Evolutionary conservation across 176 grass and related monocot species (phyloP).

Genomic region (Oryza brachyantha): DNA sequence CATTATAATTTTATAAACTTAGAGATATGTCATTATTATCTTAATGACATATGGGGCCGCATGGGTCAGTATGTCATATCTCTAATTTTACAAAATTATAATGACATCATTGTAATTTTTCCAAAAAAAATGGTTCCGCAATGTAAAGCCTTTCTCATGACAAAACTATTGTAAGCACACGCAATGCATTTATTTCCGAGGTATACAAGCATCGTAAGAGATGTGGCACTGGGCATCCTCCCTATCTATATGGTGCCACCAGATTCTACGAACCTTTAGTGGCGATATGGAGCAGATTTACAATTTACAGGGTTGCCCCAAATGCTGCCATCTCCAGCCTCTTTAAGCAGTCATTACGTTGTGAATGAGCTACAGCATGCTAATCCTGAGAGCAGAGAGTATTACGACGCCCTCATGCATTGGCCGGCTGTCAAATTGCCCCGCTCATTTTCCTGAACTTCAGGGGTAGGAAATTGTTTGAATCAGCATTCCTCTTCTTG

Average conservation of each 20-base stretch:
- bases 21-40: too few species aligned
- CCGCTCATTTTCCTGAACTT: slow-evolving; percentile 46
- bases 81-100: too few species aligned
- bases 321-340: not conserved
- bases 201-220: not conserved
- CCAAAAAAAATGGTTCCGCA: too few species aligned
- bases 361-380: not conserved
- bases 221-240: not conserved
- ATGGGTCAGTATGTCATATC: too few species aligned
- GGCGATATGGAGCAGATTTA: not conserved
- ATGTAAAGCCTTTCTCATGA: not conserved
- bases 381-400: not conserved
- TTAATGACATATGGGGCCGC: too few species aligned
- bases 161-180: not conserved
- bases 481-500: slow-evolving; percentile 45
- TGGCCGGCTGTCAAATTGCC: slow-evolving; percentile 11
- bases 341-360: not conserved
- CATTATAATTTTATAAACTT: too few species aligned
- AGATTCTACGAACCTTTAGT: slow-evolving; percentile 7
- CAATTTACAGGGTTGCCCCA: slow-evolving; percentile 25
- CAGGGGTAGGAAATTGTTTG: slow-evolving; percentile 7
- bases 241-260: not conserved
- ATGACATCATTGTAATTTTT: too few species aligned
- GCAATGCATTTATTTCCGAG: not conserved
- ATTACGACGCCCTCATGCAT: not conserved